Evolutionary conservation across 2,329 filamentous ascomycete species (phyloP).

Genomic region (Nemania abortiva): DNA sequence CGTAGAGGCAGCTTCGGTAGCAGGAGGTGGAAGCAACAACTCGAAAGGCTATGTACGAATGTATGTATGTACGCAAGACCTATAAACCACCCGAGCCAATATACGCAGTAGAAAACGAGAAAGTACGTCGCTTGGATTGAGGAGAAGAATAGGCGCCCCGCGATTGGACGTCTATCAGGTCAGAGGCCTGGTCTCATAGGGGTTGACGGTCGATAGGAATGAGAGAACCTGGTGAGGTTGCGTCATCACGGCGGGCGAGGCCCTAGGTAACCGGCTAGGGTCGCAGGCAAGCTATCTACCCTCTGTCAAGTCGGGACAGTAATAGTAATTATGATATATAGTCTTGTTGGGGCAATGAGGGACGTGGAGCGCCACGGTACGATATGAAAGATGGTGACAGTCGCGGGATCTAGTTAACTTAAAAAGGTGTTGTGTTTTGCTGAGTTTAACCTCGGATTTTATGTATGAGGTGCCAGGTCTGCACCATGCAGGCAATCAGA

Average conservation of each 20-base stretch:
- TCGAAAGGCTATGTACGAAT: background rate
- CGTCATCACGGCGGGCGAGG: constrained; percentile 36
- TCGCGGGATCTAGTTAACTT: background rate
- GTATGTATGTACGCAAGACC: background rate
- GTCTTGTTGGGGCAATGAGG: background rate
- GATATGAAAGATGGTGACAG: background rate
- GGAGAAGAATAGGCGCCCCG: background rate
- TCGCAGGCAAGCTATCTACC: background rate
- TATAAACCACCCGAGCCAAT: background rate
- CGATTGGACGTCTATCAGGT: constrained; percentile 7
- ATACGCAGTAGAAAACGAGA: background rate
- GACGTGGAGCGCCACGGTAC: background rate
- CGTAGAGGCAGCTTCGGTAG: constrained; percentile 4
- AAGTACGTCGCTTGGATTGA: constrained; percentile 4
- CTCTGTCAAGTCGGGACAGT: background rate
- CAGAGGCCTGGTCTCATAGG: background rate
- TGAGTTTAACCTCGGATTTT: background rate
- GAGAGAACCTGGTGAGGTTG: constrained; percentile 28
- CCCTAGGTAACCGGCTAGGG: constrained; percentile 4
- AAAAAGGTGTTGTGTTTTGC: background rate
- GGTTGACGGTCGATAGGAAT: constrained; percentile 6
- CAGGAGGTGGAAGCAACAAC: background rate
- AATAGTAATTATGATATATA: background rate
- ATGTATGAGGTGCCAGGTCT: background rate
- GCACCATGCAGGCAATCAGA: background rate